Evolutionary conservation across 352 stramenopile genomes (phyloP).

Genomic region (Phytophthora sansomeana): DNA sequence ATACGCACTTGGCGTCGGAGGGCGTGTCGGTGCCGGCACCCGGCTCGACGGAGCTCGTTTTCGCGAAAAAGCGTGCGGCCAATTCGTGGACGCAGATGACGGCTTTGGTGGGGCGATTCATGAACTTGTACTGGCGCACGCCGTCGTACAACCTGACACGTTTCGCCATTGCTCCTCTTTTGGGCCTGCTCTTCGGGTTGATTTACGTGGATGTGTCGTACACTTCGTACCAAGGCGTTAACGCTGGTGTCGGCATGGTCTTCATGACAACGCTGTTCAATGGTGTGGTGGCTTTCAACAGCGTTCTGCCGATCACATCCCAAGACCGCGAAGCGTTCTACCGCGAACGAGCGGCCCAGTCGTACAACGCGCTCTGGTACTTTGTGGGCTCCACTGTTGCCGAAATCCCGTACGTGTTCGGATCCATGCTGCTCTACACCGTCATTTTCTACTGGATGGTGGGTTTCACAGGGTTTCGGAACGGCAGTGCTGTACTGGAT

Average conservation of each 20-base stretch:
- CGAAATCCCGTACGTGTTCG: conserved; percentile 81
- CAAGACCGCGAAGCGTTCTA: conserved; percentile 85
- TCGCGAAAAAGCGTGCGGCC: conserved; percentile 43
- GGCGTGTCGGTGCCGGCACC: conserved; percentile 33
- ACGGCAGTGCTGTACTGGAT: conserved; percentile 69
- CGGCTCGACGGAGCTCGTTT: conserved; percentile 33
- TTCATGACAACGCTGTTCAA: conserved; percentile 90
- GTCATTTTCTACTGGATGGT: conserved; percentile 67
- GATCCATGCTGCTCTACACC: conserved; percentile 56
- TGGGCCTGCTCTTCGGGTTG: conserved; percentile 53
- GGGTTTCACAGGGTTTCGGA: conserved; percentile 50
- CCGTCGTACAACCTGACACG: conserved; percentile 86
- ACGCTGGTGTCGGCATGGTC: conserved; percentile 75
- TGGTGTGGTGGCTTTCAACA: conserved; percentile 79
- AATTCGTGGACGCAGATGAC: conserved; percentile 37
- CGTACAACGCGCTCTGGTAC: conserved; percentile 86
- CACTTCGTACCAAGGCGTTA: conserved; percentile 58
- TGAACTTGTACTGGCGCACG: conserved; percentile 57
- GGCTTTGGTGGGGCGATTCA: conserved; percentile 49
- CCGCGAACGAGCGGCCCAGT: conserved; percentile 83
- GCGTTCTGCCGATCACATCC: conserved; percentile 73
- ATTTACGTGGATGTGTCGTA: conserved; percentile 54
- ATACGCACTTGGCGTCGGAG: conserved; percentile 26
- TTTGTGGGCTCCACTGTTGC: conserved; percentile 66
- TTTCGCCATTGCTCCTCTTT: conserved; percentile 48